These are phyloP conservation scores for Delitschia confertaspora DNA, from an alignment of 495 filamentous ascomycete genomes.

Conservation along the genomic window DNA sequence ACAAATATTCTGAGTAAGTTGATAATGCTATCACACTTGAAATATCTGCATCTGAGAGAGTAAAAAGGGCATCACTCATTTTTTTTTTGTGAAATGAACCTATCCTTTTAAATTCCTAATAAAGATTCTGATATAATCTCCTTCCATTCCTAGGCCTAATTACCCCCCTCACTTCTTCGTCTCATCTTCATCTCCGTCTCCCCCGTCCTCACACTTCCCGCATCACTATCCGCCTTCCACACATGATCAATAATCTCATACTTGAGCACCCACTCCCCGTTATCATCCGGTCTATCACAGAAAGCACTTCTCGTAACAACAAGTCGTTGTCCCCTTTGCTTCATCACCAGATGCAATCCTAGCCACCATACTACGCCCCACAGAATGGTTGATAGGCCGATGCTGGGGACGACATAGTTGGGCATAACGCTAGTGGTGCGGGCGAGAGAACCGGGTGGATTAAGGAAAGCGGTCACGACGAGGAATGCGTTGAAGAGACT, in stretches of 20 bases:
- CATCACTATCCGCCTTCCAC: not conserved
- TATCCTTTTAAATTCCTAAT: too few species aligned
- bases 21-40: too few species aligned
- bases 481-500: not conserved
- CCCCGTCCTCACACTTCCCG: too few species aligned
- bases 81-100: too few species aligned
- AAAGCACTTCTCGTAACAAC: not conserved
- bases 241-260: not conserved
- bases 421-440: not conserved
- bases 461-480: not conserved
- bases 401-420: not conserved
- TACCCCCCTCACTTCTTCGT: too few species aligned
- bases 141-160: too few species aligned
- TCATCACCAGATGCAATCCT: conserved; percentile 2
- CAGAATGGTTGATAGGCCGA: not conserved
- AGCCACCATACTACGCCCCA: conserved; percentile 8
- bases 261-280: not conserved
- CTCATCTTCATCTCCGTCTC: too few species aligned
- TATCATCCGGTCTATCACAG: not conserved
- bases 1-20: too few species aligned
- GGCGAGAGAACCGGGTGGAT: not conserved
- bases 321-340: not conserved
- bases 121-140: too few species aligned
- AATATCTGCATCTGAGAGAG: too few species aligned
- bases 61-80: too few species aligned